phyloP scores from a whole-genome alignment of 352 stramenopile species.

The Hyphochytrium catenoides region DNA sequence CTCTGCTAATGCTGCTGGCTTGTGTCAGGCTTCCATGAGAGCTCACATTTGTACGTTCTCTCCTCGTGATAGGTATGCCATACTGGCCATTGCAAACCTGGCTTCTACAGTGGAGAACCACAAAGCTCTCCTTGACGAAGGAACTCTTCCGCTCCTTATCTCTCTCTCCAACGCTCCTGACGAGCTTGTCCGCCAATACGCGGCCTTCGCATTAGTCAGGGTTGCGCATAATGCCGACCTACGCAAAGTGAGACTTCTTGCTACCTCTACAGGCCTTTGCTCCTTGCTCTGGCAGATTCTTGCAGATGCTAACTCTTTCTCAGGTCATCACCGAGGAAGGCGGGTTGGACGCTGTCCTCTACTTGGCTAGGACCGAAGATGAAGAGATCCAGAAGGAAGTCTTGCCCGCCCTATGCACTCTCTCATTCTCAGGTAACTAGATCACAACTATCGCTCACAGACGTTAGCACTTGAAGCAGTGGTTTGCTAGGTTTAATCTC shows the following conservation, averaged over 20 bases:
- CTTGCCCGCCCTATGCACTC: conserved; percentile 65
- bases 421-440: conserved; percentile 38
- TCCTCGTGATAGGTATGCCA: conserved; percentile 43
- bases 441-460: background rate
- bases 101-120: conserved; percentile 82
- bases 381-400: conserved; percentile 70
- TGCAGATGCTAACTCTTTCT: too few relatives aligned
- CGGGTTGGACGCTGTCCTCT: conserved; percentile 84
- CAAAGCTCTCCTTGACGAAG: conserved; percentile 71
- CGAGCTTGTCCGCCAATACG: conserved; percentile 79
- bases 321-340: conserved; percentile 81
- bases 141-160: conserved; percentile 76
- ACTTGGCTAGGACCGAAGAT: conserved; percentile 75
- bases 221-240: conserved; percentile 84
- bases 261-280: too few relatives aligned
- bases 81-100: conserved; percentile 79
- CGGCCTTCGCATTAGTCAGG: conserved; percentile 79
- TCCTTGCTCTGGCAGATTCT: too few relatives aligned
- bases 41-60: conserved; percentile 3
- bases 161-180: conserved; percentile 81
- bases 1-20: too few relatives aligned
- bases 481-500: too few relatives aligned
- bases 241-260: too few relatives aligned
- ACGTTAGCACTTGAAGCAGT: too few relatives aligned
- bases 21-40: too few relatives aligned